Evolutionary conservation across 768 basidiomycete genomes (phyloP).

Genomic region (Lactarius pseudohatsudake): DNA sequence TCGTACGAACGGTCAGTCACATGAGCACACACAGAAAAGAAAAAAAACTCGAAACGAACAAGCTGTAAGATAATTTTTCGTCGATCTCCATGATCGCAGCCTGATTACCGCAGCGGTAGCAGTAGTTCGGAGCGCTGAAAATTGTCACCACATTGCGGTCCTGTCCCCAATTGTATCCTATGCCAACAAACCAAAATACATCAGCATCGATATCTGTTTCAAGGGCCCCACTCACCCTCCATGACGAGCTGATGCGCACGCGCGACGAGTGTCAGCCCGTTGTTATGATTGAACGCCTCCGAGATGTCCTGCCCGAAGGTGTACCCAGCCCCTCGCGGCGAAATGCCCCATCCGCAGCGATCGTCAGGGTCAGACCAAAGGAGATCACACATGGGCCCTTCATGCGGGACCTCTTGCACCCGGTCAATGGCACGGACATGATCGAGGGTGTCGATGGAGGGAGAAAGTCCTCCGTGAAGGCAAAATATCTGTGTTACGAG

Average conservation of each 20-base stretch:
- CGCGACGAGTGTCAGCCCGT: conserved; percentile 93
- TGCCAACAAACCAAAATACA: not conserved
- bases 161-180: conserved; percentile 96
- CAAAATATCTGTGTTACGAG: conserved; percentile 82
- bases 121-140: conserved; percentile 99
- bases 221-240: conserved; percentile 66
- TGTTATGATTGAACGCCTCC: conserved; percentile 99
- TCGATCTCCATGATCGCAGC: conserved; percentile 99
- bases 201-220: not conserved
- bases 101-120: conserved; percentile 99
- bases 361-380: conserved; percentile 99
- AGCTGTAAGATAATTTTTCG: conserved; percentile 93
- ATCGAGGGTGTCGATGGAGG: conserved; percentile 99
- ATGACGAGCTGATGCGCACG: conserved; percentile 94
- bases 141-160: conserved; percentile 99
- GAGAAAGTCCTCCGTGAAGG: conserved; percentile 94
- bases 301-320: conserved; percentile 99
- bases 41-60: conserved; percentile 51
- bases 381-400: conserved; percentile 99
- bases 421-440: conserved; percentile 99
- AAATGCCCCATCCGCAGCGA: conserved; percentile 99
- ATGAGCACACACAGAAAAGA: conserved; percentile 13
- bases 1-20: conserved; percentile 15
- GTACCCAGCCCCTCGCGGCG: conserved; percentile 97
- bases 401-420: conserved; percentile 98